Evolutionary conservation across 805 yeast species (phyloP).

Genomic region (Candida tibetensis): DNA sequence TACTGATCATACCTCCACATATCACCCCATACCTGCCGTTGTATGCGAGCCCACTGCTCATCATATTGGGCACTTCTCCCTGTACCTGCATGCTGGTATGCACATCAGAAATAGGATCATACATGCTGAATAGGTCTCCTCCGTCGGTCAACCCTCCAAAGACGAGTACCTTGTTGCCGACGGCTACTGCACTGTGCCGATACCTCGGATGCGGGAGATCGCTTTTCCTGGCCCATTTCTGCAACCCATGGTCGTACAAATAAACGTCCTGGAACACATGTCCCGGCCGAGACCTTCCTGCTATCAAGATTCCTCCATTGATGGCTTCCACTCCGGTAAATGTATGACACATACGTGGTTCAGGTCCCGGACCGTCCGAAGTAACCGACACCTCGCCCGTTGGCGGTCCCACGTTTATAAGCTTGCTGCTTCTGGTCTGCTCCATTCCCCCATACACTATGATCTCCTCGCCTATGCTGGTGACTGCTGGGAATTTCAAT

Average conservation of each 20-base stretch:
- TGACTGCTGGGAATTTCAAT: constrained; percentile 45
- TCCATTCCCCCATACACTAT: constrained; percentile 42
- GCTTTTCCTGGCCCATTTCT: constrained; percentile 38
- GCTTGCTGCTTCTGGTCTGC: constrained; percentile 25
- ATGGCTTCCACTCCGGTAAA: constrained; percentile 32
- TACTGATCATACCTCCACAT: constrained; percentile 46
- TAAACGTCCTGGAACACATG: constrained; percentile 35
- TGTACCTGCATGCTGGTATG: constrained; percentile 16
- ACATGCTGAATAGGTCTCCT: constrained; percentile 16
- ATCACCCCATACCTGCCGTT: constrained; percentile 37
- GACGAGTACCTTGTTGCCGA: constrained; percentile 35
- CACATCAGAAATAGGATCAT: constrained; percentile 13
- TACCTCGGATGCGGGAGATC: constrained; percentile 46
- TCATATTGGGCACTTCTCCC: constrained; percentile 22
- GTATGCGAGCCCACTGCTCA: constrained; percentile 37
- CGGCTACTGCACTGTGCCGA: constrained; percentile 45
- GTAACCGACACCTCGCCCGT: background rate
- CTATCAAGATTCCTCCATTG: constrained; percentile 42
- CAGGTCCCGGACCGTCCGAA: constrained; percentile 14
- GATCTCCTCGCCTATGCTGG: constrained; percentile 16
- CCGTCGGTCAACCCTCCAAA: constrained; percentile 46
- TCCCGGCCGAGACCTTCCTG: constrained; percentile 69
- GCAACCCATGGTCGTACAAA: constrained; percentile 11
- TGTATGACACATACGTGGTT: constrained; percentile 59
- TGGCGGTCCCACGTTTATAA: constrained; percentile 1